phyloP scores from a whole-genome alignment of 176 grass and related monocot species.

The Phyllostachys edulis region DNA sequence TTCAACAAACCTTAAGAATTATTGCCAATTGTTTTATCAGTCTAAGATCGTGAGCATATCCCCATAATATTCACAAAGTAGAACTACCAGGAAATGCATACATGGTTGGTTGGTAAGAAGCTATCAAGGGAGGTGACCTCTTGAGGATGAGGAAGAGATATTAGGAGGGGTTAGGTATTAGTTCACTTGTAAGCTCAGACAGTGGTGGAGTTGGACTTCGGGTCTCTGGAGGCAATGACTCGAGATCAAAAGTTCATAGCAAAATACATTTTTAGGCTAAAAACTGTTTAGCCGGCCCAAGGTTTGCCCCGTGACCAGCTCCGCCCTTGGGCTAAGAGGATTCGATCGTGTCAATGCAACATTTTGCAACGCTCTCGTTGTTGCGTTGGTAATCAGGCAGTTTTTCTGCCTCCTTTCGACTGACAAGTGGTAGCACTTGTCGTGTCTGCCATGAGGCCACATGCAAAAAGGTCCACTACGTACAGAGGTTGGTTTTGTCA shows the following conservation, averaged over 20 bases:
- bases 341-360: conserved; percentile 4
- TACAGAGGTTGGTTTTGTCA: background rate
- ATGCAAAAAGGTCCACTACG: conserved; percentile 25
- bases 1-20: too few species aligned
- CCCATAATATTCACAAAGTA: too few species aligned
- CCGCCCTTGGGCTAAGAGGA: background rate
- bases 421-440: background rate
- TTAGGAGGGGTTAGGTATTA: too few species aligned
- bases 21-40: too few species aligned
- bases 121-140: background rate
- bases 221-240: too few species aligned
- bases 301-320: too few species aligned
- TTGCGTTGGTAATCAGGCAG: conserved; percentile 18
- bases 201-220: too few species aligned
- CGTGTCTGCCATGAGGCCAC: conserved; percentile 16
- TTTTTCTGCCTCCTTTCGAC: conserved; percentile 17
- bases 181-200: too few species aligned
- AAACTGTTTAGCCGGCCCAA: too few species aligned
- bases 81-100: background rate
- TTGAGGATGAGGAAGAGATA: background rate
- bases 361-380: background rate
- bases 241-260: too few species aligned
- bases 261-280: too few species aligned
- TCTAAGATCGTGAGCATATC: too few species aligned
- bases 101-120: background rate